Base-by-base conservation (phyloP, 2,329 filamentous ascomycete genomes). In the Trichoderma gracile region DNA sequence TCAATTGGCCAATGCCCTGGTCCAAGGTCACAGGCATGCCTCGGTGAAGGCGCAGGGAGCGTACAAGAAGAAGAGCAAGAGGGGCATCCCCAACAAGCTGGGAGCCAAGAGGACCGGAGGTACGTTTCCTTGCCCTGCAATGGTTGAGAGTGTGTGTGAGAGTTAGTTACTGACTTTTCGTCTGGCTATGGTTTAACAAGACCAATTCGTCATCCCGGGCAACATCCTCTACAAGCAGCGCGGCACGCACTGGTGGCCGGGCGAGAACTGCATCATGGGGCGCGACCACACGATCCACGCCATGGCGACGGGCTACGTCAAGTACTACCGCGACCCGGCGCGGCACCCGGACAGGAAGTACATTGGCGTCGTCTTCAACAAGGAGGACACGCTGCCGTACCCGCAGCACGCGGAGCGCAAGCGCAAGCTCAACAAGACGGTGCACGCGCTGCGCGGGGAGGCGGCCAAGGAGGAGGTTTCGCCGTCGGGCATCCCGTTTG, bases 181-280 rank as follows among this genome's bases (percentile, higher is more conserved):
- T 45, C 33, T 10, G 2, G 12, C 21, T 42, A 3, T n/a, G 5
- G n/a, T n/a, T n/a, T n/a, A n/a, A n/a, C n/a, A n/a, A 93, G 90
- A 94, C 75, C 90, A 97, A 81, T 96, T 89, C 77, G 95, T 99
- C 42, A 90, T 97, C 65, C 90, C 93, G 5, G 95, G 95, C 62
- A 98, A 97, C 81, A 99, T 99, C 78, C 91, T 99, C 79, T 99
- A 95, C 86, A 93, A 92, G 76, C 95, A 99, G 79, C 89, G 94
- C 73, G 95, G 95, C 71, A 96, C 95, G 4, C 86, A 89, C 73
- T 99, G 95, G 95, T 94, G 89, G 76, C 90, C 95, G 1, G 95
- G 95, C 72, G 95, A 98, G 76, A 98, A 99, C 79, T 92, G 91
- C 77, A 91, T 89, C 72, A 94, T 98, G 82, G 95, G 95, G 57